Evolutionary conservation across 2,329 filamentous ascomycete genomes (phyloP).

Genomic region (Ophiosphaerella herpotricha): DNA sequence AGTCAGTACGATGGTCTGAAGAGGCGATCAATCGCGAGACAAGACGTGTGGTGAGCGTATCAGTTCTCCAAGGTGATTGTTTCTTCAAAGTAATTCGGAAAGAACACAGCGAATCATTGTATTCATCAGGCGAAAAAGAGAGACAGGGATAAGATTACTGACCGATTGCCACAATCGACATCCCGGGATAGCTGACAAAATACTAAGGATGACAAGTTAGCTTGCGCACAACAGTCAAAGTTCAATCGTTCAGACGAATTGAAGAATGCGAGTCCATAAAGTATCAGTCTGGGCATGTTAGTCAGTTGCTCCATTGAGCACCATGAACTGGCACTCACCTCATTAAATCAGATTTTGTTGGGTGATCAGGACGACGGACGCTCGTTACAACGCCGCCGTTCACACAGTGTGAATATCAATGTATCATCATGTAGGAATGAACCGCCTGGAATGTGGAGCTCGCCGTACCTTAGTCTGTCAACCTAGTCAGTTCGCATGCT

Average conservation of each 20-base stretch:
- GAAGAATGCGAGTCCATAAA: conserved; percentile 39
- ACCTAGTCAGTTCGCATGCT: conserved; percentile 16
- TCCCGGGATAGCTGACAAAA: not conserved
- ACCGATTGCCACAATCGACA: conserved; percentile 9
- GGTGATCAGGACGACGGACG: conserved; percentile 60
- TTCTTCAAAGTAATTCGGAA: conserved; percentile 65
- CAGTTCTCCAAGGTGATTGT: conserved; percentile 72
- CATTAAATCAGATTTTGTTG: conserved; percentile 75
- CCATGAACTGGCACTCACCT: conserved; percentile 50
- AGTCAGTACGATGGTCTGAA: not conserved
- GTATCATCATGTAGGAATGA: conserved; percentile 64
- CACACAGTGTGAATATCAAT: conserved; percentile 73
- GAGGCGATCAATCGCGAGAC: not conserved
- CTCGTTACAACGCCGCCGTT: conserved; percentile 58
- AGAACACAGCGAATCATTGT: conserved; percentile 67
- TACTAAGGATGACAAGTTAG: conserved; percentile 28
- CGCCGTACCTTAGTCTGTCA: conserved; percentile 35
- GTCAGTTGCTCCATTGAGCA: conserved; percentile 6
- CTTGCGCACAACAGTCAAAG: conserved; percentile 13
- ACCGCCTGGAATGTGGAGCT: conserved; percentile 43
- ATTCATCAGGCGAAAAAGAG: conserved; percentile 58
- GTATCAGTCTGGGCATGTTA: conserved; percentile 43
- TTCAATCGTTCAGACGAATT: conserved; percentile 7
- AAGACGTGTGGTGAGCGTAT: conserved; percentile 30
- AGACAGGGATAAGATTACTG: conserved; percentile 11